A percentile compares a stretch with the other conserved stretches of the same genome.
phyloP scores from a whole-genome alignment of 2,329 filamentous ascomycete genomes.

The Phoma herbarum region DNA sequence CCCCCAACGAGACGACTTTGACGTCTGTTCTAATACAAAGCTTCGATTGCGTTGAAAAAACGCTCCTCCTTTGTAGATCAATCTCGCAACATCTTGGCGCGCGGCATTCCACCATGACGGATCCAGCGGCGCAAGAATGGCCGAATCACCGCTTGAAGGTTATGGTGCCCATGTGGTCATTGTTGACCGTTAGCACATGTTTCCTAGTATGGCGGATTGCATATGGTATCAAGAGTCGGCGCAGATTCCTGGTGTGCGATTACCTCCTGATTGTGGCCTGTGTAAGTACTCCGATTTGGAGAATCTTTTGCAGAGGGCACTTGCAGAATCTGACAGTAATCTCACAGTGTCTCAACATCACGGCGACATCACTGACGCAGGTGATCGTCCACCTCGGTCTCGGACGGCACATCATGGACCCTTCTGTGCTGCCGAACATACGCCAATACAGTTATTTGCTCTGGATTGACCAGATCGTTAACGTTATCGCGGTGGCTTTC shows the following conservation, averaged over 20 bases:
- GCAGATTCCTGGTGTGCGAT: conserved; percentile 33
- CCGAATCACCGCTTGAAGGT: conserved; percentile 33
- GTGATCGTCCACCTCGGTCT: conserved; percentile 28
- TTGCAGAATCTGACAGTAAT: conserved; percentile 2
- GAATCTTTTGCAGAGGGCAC: neutral
- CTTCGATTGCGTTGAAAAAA: neutral
- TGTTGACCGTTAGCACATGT: conserved; percentile 28
- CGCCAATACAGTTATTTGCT: conserved; percentile 31
- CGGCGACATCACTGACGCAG: conserved; percentile 22
- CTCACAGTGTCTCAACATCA: conserved; percentile 30
- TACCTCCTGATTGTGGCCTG: conserved; percentile 37
- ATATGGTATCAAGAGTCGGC: conserved; percentile 30
- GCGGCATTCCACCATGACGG: conserved; percentile 2
- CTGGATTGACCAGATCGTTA: conserved; percentile 38
- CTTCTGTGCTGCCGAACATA: conserved; percentile 27
- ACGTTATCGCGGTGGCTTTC: conserved; percentile 40
- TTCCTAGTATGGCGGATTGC: conserved; percentile 36
- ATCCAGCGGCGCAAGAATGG: conserved; percentile 30
- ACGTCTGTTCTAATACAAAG: neutral
- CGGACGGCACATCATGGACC: conserved; percentile 36
- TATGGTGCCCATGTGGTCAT: conserved; percentile 23
- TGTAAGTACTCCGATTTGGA: conserved; percentile 21
- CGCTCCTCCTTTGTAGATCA: neutral
- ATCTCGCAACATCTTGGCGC: neutral
- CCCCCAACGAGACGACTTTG: neutral